Evolutionary conservation across 163 green algal genomes (phyloP).

Genomic region (Scenedesmus sp.): DNA sequence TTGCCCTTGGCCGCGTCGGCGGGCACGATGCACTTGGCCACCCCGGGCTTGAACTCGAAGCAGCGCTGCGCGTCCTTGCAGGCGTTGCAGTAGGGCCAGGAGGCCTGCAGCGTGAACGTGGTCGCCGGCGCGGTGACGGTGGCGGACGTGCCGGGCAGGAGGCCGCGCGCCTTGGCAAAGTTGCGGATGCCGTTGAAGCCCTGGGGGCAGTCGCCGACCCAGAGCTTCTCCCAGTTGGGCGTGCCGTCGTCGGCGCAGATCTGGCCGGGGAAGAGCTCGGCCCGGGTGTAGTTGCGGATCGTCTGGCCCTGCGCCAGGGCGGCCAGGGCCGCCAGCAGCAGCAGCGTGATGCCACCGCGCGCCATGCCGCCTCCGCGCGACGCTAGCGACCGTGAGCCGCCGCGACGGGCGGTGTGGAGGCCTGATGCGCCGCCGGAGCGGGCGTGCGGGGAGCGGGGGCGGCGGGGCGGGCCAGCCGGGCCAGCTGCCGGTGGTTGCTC

Average conservation of each 20-base stretch:
- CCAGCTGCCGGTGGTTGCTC: too few relatives aligned
- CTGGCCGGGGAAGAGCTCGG: slow-evolving; percentile 31
- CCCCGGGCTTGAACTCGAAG: slow-evolving; percentile 41
- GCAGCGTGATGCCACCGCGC: too few relatives aligned
- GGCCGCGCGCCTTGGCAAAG: slow-evolving; percentile 21
- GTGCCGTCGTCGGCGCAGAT: slow-evolving; percentile 32
- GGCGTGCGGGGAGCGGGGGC: too few relatives aligned
- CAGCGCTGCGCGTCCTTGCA: slow-evolving; percentile 27
- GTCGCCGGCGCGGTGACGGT: neutral
- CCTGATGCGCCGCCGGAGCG: too few relatives aligned
- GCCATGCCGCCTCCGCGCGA: too few relatives aligned
- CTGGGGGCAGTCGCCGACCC: slow-evolving; percentile 29
- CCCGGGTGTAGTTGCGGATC: slow-evolving; percentile 26
- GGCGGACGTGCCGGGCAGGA: neutral
- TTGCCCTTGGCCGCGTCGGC: neutral
- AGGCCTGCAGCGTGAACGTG: neutral
- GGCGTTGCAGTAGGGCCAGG: slow-evolving; percentile 38
- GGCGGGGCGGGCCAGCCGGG: too few relatives aligned
- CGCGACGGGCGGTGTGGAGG: too few relatives aligned
- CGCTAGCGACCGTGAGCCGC: too few relatives aligned
- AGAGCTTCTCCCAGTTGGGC: slow-evolving; percentile 10
- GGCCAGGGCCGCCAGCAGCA: slow-evolving; percentile 28
- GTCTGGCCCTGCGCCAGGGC: slow-evolving; percentile 3
- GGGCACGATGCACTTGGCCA: slow-evolving; percentile 27
- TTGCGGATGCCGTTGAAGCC: slow-evolving; percentile 33